A percentile compares a stretch with the other conserved stretches of the same genome.
Evolutionary conservation across 2,329 filamentous ascomycete genomes (phyloP).

Genomic region (Penicillium sclerotigenum): DNA sequence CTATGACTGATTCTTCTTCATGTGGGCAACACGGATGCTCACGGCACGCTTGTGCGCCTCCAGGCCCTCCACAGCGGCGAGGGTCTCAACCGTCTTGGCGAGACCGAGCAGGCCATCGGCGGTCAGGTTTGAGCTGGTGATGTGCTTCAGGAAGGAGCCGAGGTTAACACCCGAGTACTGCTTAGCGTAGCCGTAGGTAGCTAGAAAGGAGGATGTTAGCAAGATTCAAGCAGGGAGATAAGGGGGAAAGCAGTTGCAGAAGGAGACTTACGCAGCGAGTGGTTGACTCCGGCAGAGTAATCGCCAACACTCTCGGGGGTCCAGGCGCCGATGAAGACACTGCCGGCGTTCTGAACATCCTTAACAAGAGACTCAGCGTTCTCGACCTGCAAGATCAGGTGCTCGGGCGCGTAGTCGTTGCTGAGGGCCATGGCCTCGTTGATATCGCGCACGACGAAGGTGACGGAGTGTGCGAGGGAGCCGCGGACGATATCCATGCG

Average conservation of each 20-base stretch:
- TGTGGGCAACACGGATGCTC: constrained; percentile 57
- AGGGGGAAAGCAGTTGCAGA: not conserved
- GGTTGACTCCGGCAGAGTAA: constrained; percentile 96
- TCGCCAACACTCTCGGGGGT: constrained; percentile 97
- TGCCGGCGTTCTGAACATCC: constrained; percentile 86
- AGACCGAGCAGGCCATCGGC: constrained; percentile 81
- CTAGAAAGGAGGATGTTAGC: constrained; percentile 47
- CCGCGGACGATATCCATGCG: constrained; percentile 90
- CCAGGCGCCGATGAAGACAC: constrained; percentile 93
- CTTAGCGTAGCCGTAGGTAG: constrained; percentile 96
- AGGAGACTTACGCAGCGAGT: constrained; percentile 78
- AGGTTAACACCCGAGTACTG: constrained; percentile 98
- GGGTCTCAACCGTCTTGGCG: constrained; percentile 84
- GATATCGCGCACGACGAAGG: constrained; percentile 68
- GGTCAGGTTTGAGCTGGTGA: constrained; percentile 89
- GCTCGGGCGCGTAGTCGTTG: constrained; percentile 94
- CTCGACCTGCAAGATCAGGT: constrained; percentile 85
- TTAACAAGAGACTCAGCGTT: constrained; percentile 72
- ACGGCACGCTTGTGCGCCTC: constrained; percentile 84
- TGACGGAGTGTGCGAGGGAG: constrained; percentile 86
- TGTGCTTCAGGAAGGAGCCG: constrained; percentile 94
- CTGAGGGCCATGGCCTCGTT: constrained; percentile 75
- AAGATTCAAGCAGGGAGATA: not conserved
- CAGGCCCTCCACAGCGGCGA: constrained; percentile 89
- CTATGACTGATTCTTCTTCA: constrained; percentile 30